Percentiles rank a stretch among this genome's conserved stretches.
These are phyloP conservation scores for Trematosphaeria pertusa DNA, from an alignment of 2,329 filamentous ascomycete species.

Conservation along the genomic window DNA sequence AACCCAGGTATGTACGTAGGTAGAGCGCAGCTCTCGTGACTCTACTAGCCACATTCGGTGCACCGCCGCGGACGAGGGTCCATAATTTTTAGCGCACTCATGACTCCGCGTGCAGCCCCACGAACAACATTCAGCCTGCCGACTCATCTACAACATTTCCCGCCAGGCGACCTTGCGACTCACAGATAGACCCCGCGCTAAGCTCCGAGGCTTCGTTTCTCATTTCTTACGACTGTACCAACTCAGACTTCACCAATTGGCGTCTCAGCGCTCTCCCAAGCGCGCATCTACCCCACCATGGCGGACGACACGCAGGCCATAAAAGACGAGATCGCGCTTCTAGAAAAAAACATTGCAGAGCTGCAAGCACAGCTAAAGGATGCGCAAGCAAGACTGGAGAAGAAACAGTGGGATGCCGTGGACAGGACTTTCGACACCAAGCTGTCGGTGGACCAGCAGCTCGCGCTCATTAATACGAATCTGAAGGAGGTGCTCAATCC, in stretches of 20 bases:
- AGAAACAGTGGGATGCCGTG: slow-evolving; percentile 25
- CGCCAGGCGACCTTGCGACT: no score
- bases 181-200: no score
- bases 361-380: slow-evolving; percentile 38
- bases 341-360: slow-evolving; percentile 42
- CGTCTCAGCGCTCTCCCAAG: slow-evolving; percentile 14
- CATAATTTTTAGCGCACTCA: no score
- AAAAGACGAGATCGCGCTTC: slow-evolving; percentile 38
- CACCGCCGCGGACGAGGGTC: no score
- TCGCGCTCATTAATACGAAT: slow-evolving; percentile 80
- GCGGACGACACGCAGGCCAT: slow-evolving; percentile 36
- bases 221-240: no score
- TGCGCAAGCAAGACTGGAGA: slow-evolving; percentile 36
- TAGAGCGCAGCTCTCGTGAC: no score
- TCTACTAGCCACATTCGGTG: no score
- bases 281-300: slow-evolving; percentile 40
- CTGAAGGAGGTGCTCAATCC: slow-evolving; percentile 82
- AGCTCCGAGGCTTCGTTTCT: no score
- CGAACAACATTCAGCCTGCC: no score
- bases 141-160: no score
- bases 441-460: slow-evolving; percentile 64
- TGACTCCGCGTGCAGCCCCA: no score
- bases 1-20: no score
- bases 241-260: slow-evolving; percentile 17
- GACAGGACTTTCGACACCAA: slow-evolving; percentile 30